Percentiles rank a stretch among this genome's conserved stretches.
phyloP scores from a whole-genome alignment of 805 yeast species.

The Saturnispora besseyi region DNA sequence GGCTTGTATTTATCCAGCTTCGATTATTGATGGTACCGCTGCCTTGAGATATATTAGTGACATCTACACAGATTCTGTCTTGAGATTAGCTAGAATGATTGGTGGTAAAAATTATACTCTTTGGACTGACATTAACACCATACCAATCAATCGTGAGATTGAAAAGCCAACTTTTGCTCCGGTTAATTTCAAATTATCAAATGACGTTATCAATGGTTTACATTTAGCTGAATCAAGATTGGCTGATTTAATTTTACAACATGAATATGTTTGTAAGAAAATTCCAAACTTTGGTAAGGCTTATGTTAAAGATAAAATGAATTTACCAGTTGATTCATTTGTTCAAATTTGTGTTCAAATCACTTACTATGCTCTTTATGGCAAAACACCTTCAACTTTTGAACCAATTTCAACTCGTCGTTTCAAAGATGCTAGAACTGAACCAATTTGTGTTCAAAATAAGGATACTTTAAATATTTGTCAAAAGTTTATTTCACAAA shows the following conservation, averaged over 20 bases:
- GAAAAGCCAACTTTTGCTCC: constrained; percentile 30
- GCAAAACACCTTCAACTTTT: constrained; percentile 31
- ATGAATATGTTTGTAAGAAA: constrained; percentile 38
- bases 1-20: constrained; percentile 51
- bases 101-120: constrained; percentile 48
- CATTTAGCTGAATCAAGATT: constrained; percentile 51
- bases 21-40: constrained; percentile 50
- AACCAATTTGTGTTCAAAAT: constrained; percentile 56
- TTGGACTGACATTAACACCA: constrained; percentile 37
- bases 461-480: constrained; percentile 42
- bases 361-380: constrained; percentile 47
- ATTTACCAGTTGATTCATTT: constrained; percentile 41
- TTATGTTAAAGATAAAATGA: constrained; percentile 31
- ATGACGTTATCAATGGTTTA: constrained; percentile 38
- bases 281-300: constrained; percentile 25
- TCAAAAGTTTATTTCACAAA: constrained; percentile 54
- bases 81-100: constrained; percentile 48
- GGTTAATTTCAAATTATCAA: constrained; percentile 32
- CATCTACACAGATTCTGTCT: constrained; percentile 47
- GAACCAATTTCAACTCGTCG: constrained; percentile 57
- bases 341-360: constrained; percentile 46
- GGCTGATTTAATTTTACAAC: constrained; percentile 50
- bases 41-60: constrained; percentile 49
- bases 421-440: constrained; percentile 62
- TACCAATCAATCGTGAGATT: constrained; percentile 24